Evolutionary conservation across 1,139 yeast genomes (phyloP).

Genomic region (Hansenula sp.): DNA sequence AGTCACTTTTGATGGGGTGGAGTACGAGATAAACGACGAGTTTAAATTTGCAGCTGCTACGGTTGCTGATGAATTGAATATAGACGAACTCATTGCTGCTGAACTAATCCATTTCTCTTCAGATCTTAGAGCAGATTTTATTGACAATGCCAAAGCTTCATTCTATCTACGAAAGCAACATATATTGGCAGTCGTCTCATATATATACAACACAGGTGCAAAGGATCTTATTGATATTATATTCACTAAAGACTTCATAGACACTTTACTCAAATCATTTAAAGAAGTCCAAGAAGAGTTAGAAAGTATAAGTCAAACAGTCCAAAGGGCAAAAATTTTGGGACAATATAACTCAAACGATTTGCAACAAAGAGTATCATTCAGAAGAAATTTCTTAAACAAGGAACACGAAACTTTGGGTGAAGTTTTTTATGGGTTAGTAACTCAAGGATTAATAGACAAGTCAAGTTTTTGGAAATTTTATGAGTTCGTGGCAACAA

Average conservation of each 20-base stretch:
- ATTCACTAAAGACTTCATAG: slow-evolving; percentile 27
- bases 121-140: slow-evolving; percentile 47
- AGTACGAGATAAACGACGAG: slow-evolving; percentile 45
- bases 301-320: slow-evolving; percentile 51
- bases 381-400: slow-evolving; percentile 58
- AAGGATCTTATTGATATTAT: slow-evolving; percentile 19
- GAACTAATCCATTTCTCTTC: slow-evolving; percentile 26
- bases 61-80: slow-evolving; percentile 58
- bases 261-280: slow-evolving; percentile 49
- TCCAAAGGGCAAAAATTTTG: slow-evolving; percentile 61
- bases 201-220: slow-evolving; percentile 36
- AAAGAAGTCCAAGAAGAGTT: slow-evolving; percentile 52
- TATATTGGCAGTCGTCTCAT: slow-evolving; percentile 66
- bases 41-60: slow-evolving; percentile 45
- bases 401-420: slow-evolving; percentile 71
- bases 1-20: slow-evolving; percentile 43
- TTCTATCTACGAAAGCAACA: slow-evolving; percentile 68
- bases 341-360: slow-evolving; percentile 39
- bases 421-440: slow-evolving; percentile 52
- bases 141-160: slow-evolving; percentile 68
- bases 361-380: slow-evolving; percentile 51
- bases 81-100: slow-evolving; percentile 68
- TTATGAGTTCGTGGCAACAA: slow-evolving; percentile 34
- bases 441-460: slow-evolving; percentile 34
- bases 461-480: slow-evolving; percentile 38